These are phyloP conservation scores for Scheffersomyces parashehatae DNA, from an alignment of 1,139 yeast species.

Conservation along the genomic window DNA sequence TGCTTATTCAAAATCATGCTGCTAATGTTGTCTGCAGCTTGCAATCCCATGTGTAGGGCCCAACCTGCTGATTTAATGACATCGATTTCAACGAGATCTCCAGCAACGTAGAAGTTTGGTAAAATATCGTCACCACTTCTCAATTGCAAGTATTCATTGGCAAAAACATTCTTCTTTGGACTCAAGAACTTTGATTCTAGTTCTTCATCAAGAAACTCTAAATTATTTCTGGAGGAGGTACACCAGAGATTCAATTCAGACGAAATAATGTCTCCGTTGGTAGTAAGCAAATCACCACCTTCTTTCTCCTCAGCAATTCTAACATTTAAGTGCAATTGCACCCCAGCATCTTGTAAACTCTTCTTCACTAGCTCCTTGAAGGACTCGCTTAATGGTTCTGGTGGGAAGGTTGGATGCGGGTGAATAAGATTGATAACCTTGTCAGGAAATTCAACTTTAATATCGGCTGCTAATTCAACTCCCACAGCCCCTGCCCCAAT, in stretches of 20 bases:
- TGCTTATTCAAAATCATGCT: slow-evolving; percentile 33
- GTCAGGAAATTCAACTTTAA: slow-evolving; percentile 34
- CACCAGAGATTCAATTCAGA: slow-evolving; percentile 48
- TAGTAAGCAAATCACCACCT: slow-evolving; percentile 32
- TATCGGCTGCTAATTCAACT: slow-evolving; percentile 49
- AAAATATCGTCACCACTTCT: slow-evolving; percentile 11
- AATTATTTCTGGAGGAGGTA: slow-evolving; percentile 42
- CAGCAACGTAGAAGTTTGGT: slow-evolving; percentile 36
- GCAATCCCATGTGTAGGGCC: slow-evolving; percentile 48
- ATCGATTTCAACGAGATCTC: slow-evolving; percentile 43
- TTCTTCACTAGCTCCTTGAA: slow-evolving; percentile 29
- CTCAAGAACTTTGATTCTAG: slow-evolving; percentile 25
- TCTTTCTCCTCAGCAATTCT: slow-evolving; percentile 26
- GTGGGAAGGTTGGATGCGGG: slow-evolving; percentile 41
- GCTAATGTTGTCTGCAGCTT: slow-evolving; percentile 39
- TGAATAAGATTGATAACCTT: slow-evolving; percentile 41
- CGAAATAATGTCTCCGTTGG: slow-evolving; percentile 28
- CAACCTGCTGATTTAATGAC: slow-evolving; percentile 50
- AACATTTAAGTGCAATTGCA: slow-evolving; percentile 16
- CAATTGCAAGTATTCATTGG: slow-evolving; percentile 42
- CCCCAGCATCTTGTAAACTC: slow-evolving; percentile 25
- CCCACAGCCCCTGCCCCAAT: slow-evolving; percentile 57
- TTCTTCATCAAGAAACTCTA: slow-evolving; percentile 20
- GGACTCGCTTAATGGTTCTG: slow-evolving; percentile 37
- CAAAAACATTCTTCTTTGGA: slow-evolving; percentile 26